These are phyloP conservation scores for Cercophora scortea DNA, from an alignment of 495 filamentous ascomycete genomes.

Conservation along the genomic window DNA sequence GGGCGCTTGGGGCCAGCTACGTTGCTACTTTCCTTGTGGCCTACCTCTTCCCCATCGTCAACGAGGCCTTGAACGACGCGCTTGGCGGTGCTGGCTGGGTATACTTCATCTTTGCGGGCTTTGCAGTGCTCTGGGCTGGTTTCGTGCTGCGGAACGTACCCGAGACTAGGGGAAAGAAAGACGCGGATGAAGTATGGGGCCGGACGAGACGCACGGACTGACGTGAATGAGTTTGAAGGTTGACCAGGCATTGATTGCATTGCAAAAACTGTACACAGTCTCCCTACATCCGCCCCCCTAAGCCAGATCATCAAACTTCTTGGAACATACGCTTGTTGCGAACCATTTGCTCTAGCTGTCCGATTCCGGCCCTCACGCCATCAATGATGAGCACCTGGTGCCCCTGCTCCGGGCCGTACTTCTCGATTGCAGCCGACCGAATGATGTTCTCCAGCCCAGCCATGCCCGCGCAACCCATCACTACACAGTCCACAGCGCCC, in stretches of 20 bases:
- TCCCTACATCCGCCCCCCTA: neutral
- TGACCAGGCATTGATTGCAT: neutral
- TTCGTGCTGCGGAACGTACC: slow-evolving; percentile 69
- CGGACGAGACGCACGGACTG: slow-evolving; percentile 48
- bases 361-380: slow-evolving; percentile 72
- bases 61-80: slow-evolving; percentile 51
- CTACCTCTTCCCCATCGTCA: slow-evolving; percentile 85
- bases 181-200: slow-evolving; percentile 84
- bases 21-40: slow-evolving; percentile 85
- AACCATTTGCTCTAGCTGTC: slow-evolving; percentile 53
- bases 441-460: slow-evolving; percentile 79
- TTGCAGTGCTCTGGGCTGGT: slow-evolving; percentile 55
- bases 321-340: slow-evolving; percentile 30
- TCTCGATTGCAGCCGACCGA: slow-evolving; percentile 55
- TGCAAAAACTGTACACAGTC: neutral
- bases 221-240: neutral
- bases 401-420: slow-evolving; percentile 54
- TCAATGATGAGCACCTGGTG: slow-evolving; percentile 65
- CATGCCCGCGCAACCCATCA: slow-evolving; percentile 88
- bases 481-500: slow-evolving; percentile 54
- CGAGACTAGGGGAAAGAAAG: slow-evolving; percentile 75
- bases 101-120: slow-evolving; percentile 76
- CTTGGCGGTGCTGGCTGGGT: slow-evolving; percentile 67
- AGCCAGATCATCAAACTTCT: slow-evolving; percentile 5
- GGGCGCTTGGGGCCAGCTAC: slow-evolving; percentile 81